phyloP scores from a whole-genome alignment of 106 monocot genomes.

The Phalaenopsis equestris region DNA sequence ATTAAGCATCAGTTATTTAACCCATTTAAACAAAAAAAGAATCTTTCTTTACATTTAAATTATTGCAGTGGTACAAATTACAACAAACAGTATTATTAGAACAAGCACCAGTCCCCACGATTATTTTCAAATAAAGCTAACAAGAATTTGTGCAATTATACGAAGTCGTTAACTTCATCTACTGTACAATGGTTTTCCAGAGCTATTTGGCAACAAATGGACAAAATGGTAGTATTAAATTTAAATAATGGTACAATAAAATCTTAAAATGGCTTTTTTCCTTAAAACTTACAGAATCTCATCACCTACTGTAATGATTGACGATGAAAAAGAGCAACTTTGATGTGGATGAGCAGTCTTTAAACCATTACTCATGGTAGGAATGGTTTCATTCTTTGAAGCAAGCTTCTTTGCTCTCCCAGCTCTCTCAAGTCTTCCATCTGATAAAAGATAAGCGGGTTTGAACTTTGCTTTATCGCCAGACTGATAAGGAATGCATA shows the following conservation, averaged over 20 bases:
- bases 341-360: conserved; percentile 17
- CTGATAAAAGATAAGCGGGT: conserved; percentile 84
- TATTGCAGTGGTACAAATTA: not conserved
- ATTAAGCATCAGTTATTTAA: not conserved
- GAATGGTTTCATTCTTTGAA: conserved; percentile 21
- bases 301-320: conserved; percentile 88
- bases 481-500: conserved; percentile 39
- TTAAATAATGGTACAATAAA: not conserved
- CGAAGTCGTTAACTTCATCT: not conserved
- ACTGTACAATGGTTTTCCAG: not conserved
- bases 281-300: conserved; percentile 83
- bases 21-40: too few species aligned
- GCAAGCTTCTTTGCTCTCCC: conserved; percentile 67
- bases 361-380: conserved; percentile 45
- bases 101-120: not conserved
- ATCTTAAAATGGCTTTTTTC: not conserved
- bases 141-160: not conserved
- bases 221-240: not conserved
- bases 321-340: conserved; percentile 41
- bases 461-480: conserved; percentile 50
- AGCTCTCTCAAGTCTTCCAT: conserved; percentile 95
- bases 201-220: not conserved
- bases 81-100: not conserved
- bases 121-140: not conserved
- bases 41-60: not conserved